phyloP scores from a whole-genome alignment of 768 basidiomycete species.

The Calocera cornea region DNA sequence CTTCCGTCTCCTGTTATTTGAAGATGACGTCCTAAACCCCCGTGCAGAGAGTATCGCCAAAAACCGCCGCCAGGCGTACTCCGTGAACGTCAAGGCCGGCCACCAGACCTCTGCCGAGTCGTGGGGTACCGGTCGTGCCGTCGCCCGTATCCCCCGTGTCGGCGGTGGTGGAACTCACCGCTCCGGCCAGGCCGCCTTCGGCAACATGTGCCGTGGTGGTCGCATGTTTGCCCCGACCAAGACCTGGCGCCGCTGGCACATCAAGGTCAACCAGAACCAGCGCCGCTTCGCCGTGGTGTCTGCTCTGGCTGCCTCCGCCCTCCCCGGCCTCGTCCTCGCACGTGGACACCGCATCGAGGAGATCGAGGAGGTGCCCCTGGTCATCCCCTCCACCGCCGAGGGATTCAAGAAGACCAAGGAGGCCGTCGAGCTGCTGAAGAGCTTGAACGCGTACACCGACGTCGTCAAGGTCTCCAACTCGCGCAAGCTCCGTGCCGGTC shows the following conservation, averaged over 20 bases:
- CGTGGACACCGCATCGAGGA: constrained; percentile 98
- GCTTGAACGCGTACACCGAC: constrained; percentile 76
- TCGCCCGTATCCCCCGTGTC: constrained; percentile 99
- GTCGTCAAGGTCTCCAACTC: constrained; percentile 96
- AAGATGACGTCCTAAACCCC: constrained; percentile 8
- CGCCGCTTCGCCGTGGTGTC: constrained; percentile 96
- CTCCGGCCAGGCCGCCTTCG: constrained; percentile 98
- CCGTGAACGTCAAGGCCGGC: constrained; percentile 94
- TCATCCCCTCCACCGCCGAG: constrained; percentile 65
- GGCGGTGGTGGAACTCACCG: constrained; percentile 97
- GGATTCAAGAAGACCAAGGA: constrained; percentile 93
- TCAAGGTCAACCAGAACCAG: constrained; percentile 99
- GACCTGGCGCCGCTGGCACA: constrained; percentile 99
- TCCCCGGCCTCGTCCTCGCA: constrained; percentile 95
- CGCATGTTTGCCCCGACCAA: constrained; percentile 99
- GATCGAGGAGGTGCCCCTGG: constrained; percentile 91
- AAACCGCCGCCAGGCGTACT: constrained; percentile 94
- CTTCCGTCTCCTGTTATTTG: background rate
- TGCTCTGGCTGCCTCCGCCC: constrained; percentile 91
- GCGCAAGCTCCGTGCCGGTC: constrained; percentile 89
- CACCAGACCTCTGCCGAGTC: constrained; percentile 99
- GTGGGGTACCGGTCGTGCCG: constrained; percentile 99
- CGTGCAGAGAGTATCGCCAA: constrained; percentile 84
- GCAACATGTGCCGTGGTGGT: constrained; percentile 99
- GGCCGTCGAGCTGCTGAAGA: constrained; percentile 85